Evolutionary conservation across 1,284 basidiomycete species (phyloP), one percentile per base, ranked within the genome.

Genomic region (Puccinia horiana): DNA sequence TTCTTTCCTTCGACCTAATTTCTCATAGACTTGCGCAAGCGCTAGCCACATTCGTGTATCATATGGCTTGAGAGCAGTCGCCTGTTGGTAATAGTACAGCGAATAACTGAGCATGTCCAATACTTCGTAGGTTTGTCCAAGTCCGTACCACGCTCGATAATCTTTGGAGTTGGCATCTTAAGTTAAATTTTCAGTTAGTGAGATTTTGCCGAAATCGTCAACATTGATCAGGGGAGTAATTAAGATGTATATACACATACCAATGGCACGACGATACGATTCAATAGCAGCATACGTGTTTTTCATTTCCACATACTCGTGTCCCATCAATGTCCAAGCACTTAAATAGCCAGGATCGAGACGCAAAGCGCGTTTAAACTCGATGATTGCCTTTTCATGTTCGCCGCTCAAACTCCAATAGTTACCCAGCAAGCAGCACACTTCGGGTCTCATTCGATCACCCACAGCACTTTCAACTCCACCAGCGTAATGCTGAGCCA

Each of bases 301-400:
- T 88, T 98, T 98, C 90, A 98, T 92, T 88, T 99, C 97, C 79
- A 99, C 93, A 86, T 95, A 99, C 87, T 98, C 97, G 87, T 99
- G 97, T 0, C 97, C 97, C 92, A 99, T 95, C 83, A 99, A 88
- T n/a, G 96, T 98, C 97, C 97, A 99, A 4, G 97, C 97, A 2
- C 94, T 93, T 32, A 98, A 90, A 87, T 96, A 99, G 6, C 94
- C 95, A 83, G 93, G 91, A 87, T 99, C 96, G 74, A 99, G 91
- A 85, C 96, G 92, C 26, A 96, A 93, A 12, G 96, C 96, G 82
- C 96, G 91, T 84, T 93, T 91, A 88, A 99, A 99, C 87, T 98
- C 97, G 85, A 93, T 93, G 85, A 98, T 93, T 0, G 97, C 95
- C 86, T 96, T 96, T 85, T 95, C 94, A 86, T 98, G 96, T 85